Evolutionary conservation across 441 rosid genomes (phyloP), one percentile per base, ranked within the genome.

Genomic region (Melianthus villosus): DNA sequence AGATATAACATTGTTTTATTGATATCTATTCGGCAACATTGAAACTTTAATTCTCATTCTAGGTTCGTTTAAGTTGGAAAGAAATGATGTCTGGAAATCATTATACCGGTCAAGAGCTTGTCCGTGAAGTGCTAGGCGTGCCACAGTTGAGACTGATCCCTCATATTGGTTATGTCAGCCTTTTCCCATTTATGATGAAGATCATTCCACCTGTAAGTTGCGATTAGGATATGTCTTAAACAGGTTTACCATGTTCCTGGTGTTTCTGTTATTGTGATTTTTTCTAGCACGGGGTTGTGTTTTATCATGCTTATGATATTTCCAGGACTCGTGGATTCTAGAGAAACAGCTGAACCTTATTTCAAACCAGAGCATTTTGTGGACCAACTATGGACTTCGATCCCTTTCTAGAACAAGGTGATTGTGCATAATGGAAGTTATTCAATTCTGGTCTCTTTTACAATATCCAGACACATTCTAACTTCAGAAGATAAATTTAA

Each of bases 331-430:
- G 1, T 68, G 79, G 82, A 79, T 85, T 72, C 72, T 91, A 31
- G 93, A 66, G 53, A 76, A 77, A 69, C 96, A 91, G 69, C 82
- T 91, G 14, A 82, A 77, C 51, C 75, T 79, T 52, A 77, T 91
- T 56, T 79, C 87, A 19, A 77, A 79, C 54, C 59, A 49, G 40
- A 70, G 91, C 53, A 39, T 69, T 48, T 55, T 79, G 25, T 91
- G 99, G 96, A 75, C 93, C 1, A 57, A 75, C 47, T 82, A 77
- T 38, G 96, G 99, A 31, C 72, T 91, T 25, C 77, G 79, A 30
- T 91, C 99, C 6, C 99, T 91, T 42, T 65, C 93, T 68, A 91
- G 66, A 69, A 65, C 83, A 34, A 91, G 98, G 98, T 79, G 49
- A 50, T 28, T 45, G 10, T 14, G 23, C 40, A 19, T 20, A 20